Base-by-base conservation (phyloP, 176 grass and related monocot genomes). In the Pontederia paniculata region DNA sequence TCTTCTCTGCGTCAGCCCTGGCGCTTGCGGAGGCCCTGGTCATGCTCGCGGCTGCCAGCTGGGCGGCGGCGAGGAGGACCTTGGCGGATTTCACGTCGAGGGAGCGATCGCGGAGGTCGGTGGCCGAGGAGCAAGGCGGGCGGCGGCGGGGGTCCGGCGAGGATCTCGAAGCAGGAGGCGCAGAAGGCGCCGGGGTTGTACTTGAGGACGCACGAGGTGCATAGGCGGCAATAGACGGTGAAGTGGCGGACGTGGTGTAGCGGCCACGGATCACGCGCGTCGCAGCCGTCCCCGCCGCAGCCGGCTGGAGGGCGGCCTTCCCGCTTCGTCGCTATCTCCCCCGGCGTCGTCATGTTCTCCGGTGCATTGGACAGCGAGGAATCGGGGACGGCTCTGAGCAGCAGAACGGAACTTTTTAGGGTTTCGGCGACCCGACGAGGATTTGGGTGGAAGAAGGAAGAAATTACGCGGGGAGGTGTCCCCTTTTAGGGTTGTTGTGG, bases 171-270 rank as follows among this genome's bases (percentile, higher is more conserved):
- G 72, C 93, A 98, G 72, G 78, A 53, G 10, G 83, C 74, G 80
- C 93, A 98, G 72, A 91, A 91, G 65, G 58, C 23, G 23, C 73
- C 48, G 1, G 77, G 83, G 66, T 79, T 69, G 80, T 98, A 90
- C 43, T 78, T 81, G 65, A 98, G 77, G 48, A 98, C 86, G 62
- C 86, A 98, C 28, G 77, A 69, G 61, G 93, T 91, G 80, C 93
- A 98, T 52, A 98, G 72, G 13, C 69, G 83, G 65, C 80, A 80
- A 65, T 74, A 98, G 28, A 88, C 86, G 54, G 80, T 80, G 9
- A 81, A 65, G 77, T 98, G 83, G 45, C 76, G 81, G 53, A 98
- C 66, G 62, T 98, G 72, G 83, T 98, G 83, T 14, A 98, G 93
- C 9, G 83, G 86, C 93, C 93, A 91, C 13, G 93, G 73, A 8